Base-by-base conservation (phyloP, 2,329 filamentous ascomycete species). In the Ascocoryne sarcoides region DNA sequence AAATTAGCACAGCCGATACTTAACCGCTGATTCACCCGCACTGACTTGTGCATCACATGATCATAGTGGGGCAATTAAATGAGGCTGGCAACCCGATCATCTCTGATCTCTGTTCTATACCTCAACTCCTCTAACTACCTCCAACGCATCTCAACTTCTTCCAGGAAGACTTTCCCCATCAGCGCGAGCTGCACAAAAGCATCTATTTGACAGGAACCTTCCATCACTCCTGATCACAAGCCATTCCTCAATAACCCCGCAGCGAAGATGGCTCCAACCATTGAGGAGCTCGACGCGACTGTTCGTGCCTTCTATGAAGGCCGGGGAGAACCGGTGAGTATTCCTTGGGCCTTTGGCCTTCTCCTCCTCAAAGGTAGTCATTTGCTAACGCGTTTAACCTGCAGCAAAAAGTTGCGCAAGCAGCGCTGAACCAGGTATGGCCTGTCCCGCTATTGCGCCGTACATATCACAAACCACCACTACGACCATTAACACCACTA, bases 261-360 rank as follows among this genome's bases (percentile, higher is more conserved):
- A 56, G 55, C 55, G 48, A 68, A 62, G 64, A 82, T 82, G 78
- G 70, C 77, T 63, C 70, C 76, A 62, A 71, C 84, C 59, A 90
- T 98, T 66, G 79, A 84, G 65, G 92, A 98, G 79, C 80, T 98
- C 71, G 92, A 98, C 77, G 82, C 75, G 65, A 92, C 88, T 54
- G 90, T 96, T 74, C 89, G 85, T 64, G 80, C 86, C 70, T 96
- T 98, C 69, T 98, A 95, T 62, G 90, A 96, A 70, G 89, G 89
- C 63, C 84, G 90, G 65, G 92, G 92, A 57, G 87, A 95, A 47
- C 77, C 88, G 72, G 88, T 94, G 72, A 58, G 81, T 68, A 47
- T 40, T 52, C 38, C 17, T 38, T 37, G 4, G 34, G 21, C 28
- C 31, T 10, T 36, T 10, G 36, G n/a, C 26, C 37, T 39, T 35